Evolutionary conservation across 306 rosid species (phyloP), one percentile per base, ranked within the genome.

Genomic region (Oemleria cerasiformis): DNA sequence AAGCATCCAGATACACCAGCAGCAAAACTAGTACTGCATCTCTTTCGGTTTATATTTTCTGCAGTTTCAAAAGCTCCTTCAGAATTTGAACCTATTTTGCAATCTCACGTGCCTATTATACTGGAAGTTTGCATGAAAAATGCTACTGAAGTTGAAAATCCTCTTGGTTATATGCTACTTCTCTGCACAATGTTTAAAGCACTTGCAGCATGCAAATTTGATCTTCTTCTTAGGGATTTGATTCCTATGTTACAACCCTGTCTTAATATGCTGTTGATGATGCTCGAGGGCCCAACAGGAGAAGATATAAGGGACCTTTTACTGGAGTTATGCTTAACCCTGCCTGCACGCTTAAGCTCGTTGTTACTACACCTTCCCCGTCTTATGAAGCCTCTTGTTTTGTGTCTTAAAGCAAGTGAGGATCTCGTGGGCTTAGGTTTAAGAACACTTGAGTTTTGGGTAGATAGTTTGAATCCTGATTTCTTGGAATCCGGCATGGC

Each of bases 401-500:
- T 86, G 66, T 91, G 97, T 83, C 96, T 94, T 5, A 85, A 84
- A 79, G 96, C 91, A 86, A 91, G 79, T 65, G 99, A 91, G 74
- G 99, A 94, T 34, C 88, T 94, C 39, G 99, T 94, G 73, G 77
- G 96, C 81, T 80, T 94, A 65, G 99, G 99, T 70, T 80, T 94
- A 78, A 83, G 97, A 76, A 94, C 99, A 50, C 97, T 94, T 51
- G 99, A 94, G 80, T 91, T 89, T 74, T 94, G 99, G 99, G 96
- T 94, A 14, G 99, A 94, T 84, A 94, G 97, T 84, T 84, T 94
- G 78, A 94, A 94, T 83, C 99, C 99, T 63, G 99, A 94, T 80
- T 94, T 94, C 79, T 88, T 94, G 68, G 99, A 94, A 81, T 97
- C 97, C 10, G 89, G 96, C 75, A 94, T 94, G 99, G 99, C 99